Evolutionary conservation across 2,329 filamentous ascomycete genomes (phyloP).

Genomic region (Penicillium sp.): DNA sequence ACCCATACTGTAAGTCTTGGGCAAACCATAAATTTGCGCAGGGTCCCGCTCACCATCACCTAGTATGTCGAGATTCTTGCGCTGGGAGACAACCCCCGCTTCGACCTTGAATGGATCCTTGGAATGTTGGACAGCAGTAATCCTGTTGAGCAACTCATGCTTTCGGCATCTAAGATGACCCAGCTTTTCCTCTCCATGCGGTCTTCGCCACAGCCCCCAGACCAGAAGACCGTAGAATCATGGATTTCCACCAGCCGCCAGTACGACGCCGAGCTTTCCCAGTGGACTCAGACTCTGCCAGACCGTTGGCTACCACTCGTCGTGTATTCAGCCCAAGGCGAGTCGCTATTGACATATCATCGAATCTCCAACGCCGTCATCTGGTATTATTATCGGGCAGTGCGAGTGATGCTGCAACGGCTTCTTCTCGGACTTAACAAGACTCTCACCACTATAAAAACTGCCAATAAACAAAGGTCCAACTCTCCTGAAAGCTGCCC

Average conservation of each 20-base stretch:
- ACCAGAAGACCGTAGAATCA: slow-evolving; percentile 20
- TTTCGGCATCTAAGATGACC: slow-evolving; percentile 33
- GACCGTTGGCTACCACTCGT: slow-evolving; percentile 37
- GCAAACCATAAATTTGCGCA: neutral
- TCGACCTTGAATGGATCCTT: slow-evolving; percentile 32
- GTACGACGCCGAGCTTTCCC: slow-evolving; percentile 32
- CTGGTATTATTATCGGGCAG: slow-evolving; percentile 41
- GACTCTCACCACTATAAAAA: slow-evolving; percentile 17
- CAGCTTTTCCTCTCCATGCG: slow-evolving; percentile 29
- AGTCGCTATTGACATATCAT: slow-evolving; percentile 37
- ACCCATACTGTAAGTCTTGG: slow-evolving; percentile 34
- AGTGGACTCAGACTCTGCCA: slow-evolving; percentile 34
- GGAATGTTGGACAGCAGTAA: slow-evolving; percentile 30
- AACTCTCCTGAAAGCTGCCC: neutral
- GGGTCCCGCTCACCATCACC: slow-evolving; percentile 1
- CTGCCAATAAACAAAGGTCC: slow-evolving; percentile 4
- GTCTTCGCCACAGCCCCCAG: slow-evolving; percentile 12
- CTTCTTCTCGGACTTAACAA: slow-evolving; percentile 30
- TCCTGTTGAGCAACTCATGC: slow-evolving; percentile 35
- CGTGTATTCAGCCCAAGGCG: slow-evolving; percentile 31
- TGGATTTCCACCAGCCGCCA: slow-evolving; percentile 27
- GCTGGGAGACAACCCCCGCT: slow-evolving; percentile 33
- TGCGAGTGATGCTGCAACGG: slow-evolving; percentile 36
- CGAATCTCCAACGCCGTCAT: slow-evolving; percentile 28
- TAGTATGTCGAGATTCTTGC: slow-evolving; percentile 40